phyloP scores from a whole-genome alignment of 345 rosid genomes.

The Moricandia moricandioides region DNA sequence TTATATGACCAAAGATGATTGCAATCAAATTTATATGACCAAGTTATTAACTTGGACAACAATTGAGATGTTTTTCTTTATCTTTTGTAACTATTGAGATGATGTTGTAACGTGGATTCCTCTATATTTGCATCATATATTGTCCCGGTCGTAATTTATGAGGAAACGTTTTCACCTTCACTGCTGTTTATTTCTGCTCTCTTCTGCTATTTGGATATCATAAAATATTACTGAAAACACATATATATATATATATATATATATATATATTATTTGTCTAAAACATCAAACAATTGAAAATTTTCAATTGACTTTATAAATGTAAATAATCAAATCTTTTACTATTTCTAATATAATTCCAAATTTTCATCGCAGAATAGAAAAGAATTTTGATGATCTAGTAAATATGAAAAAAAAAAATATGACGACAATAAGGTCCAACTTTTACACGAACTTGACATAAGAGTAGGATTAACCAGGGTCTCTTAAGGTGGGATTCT shows the following conservation, averaged over 20 bases:
- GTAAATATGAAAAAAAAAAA: not conserved
- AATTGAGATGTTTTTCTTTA: constrained; percentile 6
- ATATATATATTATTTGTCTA: not conserved
- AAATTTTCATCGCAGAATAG: not conserved
- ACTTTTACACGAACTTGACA: constrained; percentile 30
- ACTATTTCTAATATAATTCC: not conserved
- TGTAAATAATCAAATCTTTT: not conserved
- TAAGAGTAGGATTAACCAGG: too few species aligned
- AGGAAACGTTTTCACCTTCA: constrained; percentile 16
- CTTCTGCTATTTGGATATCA: constrained; percentile 23
- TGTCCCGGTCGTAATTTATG: constrained; percentile 7
- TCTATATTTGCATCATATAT: constrained; percentile 34
- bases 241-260: not conserved
- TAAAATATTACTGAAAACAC: not conserved
- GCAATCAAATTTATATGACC: not conserved
- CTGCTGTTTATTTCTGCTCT: constrained; percentile 26
- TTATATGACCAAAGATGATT: too few species aligned
- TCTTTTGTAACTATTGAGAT: not conserved
- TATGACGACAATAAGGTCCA: not conserved
- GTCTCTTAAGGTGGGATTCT: too few species aligned
- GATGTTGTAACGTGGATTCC: constrained; percentile 28
- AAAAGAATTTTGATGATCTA: not conserved
- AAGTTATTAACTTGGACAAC: constrained; percentile 16
- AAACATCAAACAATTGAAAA: not conserved
- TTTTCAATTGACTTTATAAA: not conserved